These are phyloP conservation scores for Paspalum notatum DNA, from an alignment of 176 grass and related monocot genomes.

Conservation along the genomic window DNA sequence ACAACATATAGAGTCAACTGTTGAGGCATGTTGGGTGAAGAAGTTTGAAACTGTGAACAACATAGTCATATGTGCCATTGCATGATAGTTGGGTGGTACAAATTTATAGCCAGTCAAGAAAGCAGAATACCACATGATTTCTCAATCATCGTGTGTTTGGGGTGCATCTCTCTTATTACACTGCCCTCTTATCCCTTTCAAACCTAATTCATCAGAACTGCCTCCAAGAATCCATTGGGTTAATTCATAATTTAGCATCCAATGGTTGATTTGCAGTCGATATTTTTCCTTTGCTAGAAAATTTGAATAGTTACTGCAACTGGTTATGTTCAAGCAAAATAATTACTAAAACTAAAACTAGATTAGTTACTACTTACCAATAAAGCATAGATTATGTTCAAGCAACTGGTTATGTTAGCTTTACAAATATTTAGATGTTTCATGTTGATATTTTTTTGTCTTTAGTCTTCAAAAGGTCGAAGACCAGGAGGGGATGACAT, in stretches of 20 bases:
- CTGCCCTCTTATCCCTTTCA: neutral
- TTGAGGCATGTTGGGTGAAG: no score
- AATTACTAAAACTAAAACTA: neutral
- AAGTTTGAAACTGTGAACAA: no score
- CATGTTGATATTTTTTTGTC: slow-evolving; percentile 37
- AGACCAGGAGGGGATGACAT: slow-evolving; percentile 92
- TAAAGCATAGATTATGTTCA: no score
- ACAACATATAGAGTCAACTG: no score
- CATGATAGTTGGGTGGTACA: neutral
- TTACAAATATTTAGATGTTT: slow-evolving; percentile 22
- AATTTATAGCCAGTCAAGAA: slow-evolving; percentile 10
- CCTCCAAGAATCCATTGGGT: neutral
- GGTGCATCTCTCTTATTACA: neutral
- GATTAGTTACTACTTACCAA: neutral
- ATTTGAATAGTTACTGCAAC: slow-evolving; percentile 4
- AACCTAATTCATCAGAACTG: neutral
- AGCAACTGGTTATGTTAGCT: no score
- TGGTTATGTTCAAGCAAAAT: neutral
- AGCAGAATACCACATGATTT: slow-evolving; percentile 19
- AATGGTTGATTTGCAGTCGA: neutral
- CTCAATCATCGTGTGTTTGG: neutral
- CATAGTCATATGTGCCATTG: neutral
- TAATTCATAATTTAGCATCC: slow-evolving; percentile 11
- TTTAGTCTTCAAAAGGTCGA: slow-evolving; percentile 81
- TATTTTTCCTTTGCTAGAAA: neutral